Percentiles rank a stretch among this genome's conserved stretches.
These are phyloP conservation scores for Solanum chiquidenum DNA, from an alignment of 257 asterid genomes.

Conservation along the genomic window DNA sequence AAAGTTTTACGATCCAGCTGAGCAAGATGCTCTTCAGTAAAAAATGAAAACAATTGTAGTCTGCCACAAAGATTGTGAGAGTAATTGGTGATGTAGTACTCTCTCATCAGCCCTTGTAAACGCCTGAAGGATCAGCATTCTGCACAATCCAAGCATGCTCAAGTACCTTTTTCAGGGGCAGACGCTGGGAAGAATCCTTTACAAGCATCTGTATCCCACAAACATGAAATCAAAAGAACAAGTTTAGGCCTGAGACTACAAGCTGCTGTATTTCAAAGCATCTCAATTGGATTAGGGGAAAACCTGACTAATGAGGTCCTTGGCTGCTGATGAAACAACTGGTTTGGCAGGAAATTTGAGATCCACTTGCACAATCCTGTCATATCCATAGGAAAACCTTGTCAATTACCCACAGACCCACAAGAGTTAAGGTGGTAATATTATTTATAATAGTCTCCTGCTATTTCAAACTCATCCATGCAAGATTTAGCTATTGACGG, in stretches of 20 bases:
- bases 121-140: conserved; percentile 85
- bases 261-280: neutral
- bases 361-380: conserved; percentile 92
- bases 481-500: neutral
- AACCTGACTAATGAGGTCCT: conserved; percentile 90
- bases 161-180: conserved; percentile 73
- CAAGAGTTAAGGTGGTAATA: neutral
- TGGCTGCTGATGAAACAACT: conserved; percentile 71
- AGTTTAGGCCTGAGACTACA: neutral
- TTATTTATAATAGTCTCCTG: neutral
- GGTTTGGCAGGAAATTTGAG: conserved; percentile 86
- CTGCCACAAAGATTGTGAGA: neutral
- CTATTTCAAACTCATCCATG: neutral
- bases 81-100: neutral
- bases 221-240: neutral
- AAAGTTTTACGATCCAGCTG: neutral
- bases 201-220: conserved; percentile 65
- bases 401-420: neutral
- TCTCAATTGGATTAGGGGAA: neutral
- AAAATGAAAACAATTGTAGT: neutral
- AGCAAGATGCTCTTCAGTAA: neutral
- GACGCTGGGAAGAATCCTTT: conserved; percentile 68
- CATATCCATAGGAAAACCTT: neutral
- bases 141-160: conserved; percentile 98
- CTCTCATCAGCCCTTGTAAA: conserved; percentile 38